Conservation (phyloP, 2,329 filamentous ascomycete genomes). For the Escovopsis sp. region DNA sequence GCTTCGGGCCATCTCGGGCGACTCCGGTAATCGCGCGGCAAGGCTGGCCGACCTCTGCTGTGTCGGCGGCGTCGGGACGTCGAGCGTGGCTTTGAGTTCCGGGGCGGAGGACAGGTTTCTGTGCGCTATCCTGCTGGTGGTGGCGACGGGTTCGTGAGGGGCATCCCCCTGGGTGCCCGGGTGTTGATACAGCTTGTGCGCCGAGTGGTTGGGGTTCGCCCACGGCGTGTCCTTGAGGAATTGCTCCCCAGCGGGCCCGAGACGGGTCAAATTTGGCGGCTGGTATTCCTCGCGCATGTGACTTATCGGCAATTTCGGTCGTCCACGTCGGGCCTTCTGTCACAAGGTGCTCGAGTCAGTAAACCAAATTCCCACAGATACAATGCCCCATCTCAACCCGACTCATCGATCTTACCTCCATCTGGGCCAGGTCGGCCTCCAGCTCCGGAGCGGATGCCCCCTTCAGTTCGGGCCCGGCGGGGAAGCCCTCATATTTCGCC, state of each 20-base stretch:
- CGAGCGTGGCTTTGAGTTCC: constrained; percentile 13
- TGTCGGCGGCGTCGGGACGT: constrained; percentile 7
- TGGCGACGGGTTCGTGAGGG: constrained; percentile 6
- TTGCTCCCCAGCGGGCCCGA: constrained; percentile 63
- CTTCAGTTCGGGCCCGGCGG: constrained; percentile 75
- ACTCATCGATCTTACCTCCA: constrained; percentile 52
- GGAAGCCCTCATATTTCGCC: constrained; percentile 92
- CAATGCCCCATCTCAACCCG: background rate
- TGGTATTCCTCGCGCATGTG: constrained; percentile 33
- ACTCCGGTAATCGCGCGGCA: constrained; percentile 20
- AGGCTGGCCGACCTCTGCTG: constrained; percentile 14
- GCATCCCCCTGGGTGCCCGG: constrained; percentile 12
- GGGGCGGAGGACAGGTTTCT: constrained; percentile 8
- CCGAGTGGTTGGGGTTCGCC: constrained; percentile 78
- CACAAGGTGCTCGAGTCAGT: background rate
- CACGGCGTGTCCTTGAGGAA: constrained; percentile 83
- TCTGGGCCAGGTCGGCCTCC: constrained; percentile 77
- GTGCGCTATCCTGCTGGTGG: constrained; percentile 10
- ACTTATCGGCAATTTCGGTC: constrained; percentile 21
- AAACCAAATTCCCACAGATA: background rate
- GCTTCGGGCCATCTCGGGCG: constrained; percentile 29
- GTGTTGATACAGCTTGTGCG: constrained; percentile 38
- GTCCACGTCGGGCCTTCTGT: constrained; percentile 20
- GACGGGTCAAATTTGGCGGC: constrained; percentile 31
- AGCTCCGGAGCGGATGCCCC: constrained; percentile 59